Evolutionary conservation across 805 yeast genomes (phyloP).

Genomic region (Cyberlindnera maclurae): DNA sequence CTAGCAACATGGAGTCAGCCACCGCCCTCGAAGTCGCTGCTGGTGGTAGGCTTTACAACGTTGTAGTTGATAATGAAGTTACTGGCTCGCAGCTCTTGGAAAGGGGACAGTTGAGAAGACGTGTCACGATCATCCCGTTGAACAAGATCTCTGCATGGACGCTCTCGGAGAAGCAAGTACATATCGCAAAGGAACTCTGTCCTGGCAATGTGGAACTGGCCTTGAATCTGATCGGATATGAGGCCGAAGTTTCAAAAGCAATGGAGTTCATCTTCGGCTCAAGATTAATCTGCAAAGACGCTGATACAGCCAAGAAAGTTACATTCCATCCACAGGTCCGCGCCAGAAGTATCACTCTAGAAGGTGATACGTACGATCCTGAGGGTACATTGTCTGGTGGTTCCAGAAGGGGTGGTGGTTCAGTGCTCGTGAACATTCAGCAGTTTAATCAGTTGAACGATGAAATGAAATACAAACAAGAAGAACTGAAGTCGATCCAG

Average conservation of each 20-base stretch:
- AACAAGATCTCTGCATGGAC: slow-evolving; percentile 69
- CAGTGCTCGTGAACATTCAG: slow-evolving; percentile 60
- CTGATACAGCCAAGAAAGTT: slow-evolving; percentile 81
- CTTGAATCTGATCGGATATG: slow-evolving; percentile 68
- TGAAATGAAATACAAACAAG: slow-evolving; percentile 34
- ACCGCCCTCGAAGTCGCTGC: slow-evolving; percentile 90
- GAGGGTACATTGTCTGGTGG: slow-evolving; percentile 96
- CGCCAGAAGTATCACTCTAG: slow-evolving; percentile 77
- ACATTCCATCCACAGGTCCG: slow-evolving; percentile 79
- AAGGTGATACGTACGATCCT: slow-evolving; percentile 95
- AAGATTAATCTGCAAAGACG: slow-evolving; percentile 81
- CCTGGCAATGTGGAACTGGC: slow-evolving; percentile 91
- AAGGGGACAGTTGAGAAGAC: slow-evolving; percentile 64
- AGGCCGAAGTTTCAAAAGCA: slow-evolving; percentile 63
- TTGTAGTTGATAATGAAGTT: slow-evolving; percentile 82
- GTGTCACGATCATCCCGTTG: slow-evolving; percentile 89
- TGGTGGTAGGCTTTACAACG: slow-evolving; percentile 83
- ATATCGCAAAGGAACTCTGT: slow-evolving; percentile 66
- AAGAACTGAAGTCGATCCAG: slow-evolving; percentile 34
- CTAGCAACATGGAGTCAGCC: slow-evolving; percentile 51
- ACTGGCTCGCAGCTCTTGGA: slow-evolving; percentile 82
- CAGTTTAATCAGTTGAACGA: slow-evolving; percentile 43
- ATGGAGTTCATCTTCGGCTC: slow-evolving; percentile 90
- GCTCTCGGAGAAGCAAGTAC: slow-evolving; percentile 43
- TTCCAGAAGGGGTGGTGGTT: slow-evolving; percentile 54